A percentile compares a stretch with the other conserved stretches of the same genome.
Conservation (phyloP, 148 eudicot genomes). For the Camellia japonica region DNA sequence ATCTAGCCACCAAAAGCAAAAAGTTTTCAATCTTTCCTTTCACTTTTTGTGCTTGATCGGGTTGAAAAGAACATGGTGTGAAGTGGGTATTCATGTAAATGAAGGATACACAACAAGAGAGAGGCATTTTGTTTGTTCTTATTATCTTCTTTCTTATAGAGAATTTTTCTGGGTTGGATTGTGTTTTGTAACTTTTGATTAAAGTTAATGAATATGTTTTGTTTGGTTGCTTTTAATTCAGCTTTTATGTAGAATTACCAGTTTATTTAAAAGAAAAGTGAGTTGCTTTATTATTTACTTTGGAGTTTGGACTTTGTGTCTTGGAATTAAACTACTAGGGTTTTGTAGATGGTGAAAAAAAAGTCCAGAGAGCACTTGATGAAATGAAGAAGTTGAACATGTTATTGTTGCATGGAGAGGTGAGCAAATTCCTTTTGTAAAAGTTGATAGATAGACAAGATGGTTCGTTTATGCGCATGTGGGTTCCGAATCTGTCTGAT, state of each 20-base stretch:
- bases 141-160: not conserved
- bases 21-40: not conserved
- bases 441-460: conserved; percentile 17
- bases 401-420: conserved; percentile 11
- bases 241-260: not conserved
- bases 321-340: not conserved
- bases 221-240: not conserved
- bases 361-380: not conserved
- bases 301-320: not conserved
- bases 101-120: not conserved
- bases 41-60: not conserved
- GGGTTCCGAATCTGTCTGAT: conserved; percentile 14
- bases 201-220: conserved; percentile 15
- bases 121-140: conserved; percentile 1
- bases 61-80: not conserved
- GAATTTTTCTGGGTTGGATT: conserved; percentile 16
- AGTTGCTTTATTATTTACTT: not conserved
- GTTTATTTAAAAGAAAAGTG: not conserved
- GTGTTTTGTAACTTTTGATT: conserved; percentile 18
- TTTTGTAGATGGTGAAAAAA: not conserved
- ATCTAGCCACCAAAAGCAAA: not conserved
- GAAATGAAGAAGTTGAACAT: not conserved
- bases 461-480: conserved; percentile 17
- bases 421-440: conserved; percentile 9
- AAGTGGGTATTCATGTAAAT: not conserved